Evolutionary conservation across 73 alveolate species (phyloP).

Genomic region (Uronychia setigera): DNA sequence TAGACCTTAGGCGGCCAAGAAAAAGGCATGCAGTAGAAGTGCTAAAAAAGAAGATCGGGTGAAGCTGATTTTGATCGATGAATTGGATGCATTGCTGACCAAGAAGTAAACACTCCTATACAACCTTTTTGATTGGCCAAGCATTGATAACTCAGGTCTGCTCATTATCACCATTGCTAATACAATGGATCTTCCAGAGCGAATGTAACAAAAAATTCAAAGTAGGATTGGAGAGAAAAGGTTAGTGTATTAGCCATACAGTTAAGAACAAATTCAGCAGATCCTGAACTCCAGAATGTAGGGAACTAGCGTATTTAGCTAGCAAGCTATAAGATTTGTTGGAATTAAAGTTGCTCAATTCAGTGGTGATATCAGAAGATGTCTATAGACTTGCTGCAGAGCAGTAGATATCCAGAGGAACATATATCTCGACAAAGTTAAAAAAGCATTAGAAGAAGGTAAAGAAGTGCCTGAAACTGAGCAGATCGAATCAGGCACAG

Average conservation of each 20-base stretch:
- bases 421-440: conserved; percentile 20
- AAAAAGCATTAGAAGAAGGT: conserved; percentile 7
- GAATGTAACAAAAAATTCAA: conserved; percentile 77
- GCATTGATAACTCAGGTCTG: conserved; percentile 75
- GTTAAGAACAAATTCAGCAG: conserved; percentile 72
- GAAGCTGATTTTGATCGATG: conserved; percentile 76
- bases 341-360: conserved; percentile 86
- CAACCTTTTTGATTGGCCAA: conserved; percentile 96
- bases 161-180: conserved; percentile 92
- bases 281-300: conserved; percentile 81
- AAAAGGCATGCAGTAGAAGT: neutral
- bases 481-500: conserved; percentile 21
- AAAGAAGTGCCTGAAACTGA: conserved; percentile 31
- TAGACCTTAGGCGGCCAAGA: neutral
- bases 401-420: conserved; percentile 76
- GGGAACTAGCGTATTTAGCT: conserved; percentile 67
- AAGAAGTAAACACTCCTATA: conserved; percentile 83
- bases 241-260: conserved; percentile 92
- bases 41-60: neutral
- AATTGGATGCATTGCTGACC: conserved; percentile 91
- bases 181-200: conserved; percentile 97
- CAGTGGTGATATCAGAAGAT: conserved; percentile 92
- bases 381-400: conserved; percentile 82
- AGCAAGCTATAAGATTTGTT: conserved; percentile 68
- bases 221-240: conserved; percentile 94